Conservation (phyloP, 1,284 basidiomycete genomes). For the Gymnopus androsaceus region DNA sequence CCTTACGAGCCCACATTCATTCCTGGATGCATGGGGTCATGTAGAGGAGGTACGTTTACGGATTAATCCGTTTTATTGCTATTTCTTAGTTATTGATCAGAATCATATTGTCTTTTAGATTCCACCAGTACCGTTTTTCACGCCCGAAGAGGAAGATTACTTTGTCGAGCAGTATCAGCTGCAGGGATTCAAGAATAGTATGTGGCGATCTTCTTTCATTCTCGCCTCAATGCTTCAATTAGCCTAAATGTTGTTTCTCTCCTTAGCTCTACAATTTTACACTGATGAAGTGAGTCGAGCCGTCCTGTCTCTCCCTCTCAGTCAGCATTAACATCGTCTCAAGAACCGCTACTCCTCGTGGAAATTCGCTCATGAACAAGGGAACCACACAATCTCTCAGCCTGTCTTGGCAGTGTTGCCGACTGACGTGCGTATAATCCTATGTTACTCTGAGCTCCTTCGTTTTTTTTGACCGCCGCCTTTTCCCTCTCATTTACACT, state of each 20-base stretch:
- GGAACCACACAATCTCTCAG: conserved; percentile 57
- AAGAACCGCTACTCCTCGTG: conserved; percentile 57
- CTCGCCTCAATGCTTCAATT: not conserved
- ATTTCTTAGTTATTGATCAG: not conserved
- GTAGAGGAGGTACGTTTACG: conserved; percentile 39
- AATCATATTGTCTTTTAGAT: conserved; percentile 42
- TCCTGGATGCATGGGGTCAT: conserved; percentile 51
- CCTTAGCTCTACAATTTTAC: conserved; percentile 58
- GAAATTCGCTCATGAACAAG: conserved; percentile 52
- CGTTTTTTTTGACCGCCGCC: not conserved
- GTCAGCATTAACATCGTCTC: not conserved
- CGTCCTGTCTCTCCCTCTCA: not conserved
- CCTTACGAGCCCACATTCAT: conserved; percentile 48
- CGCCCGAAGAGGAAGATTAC: conserved; percentile 62
- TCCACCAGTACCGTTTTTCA: conserved; percentile 59
- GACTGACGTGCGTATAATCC: conserved; percentile 39
- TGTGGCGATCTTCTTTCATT: conserved; percentile 27
- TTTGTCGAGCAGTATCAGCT: conserved; percentile 58
- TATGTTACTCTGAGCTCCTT: not conserved
- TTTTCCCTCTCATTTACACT: too few relatives aligned
- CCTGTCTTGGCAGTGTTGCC: conserved; percentile 62
- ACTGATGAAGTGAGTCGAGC: conserved; percentile 41
- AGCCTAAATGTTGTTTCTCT: conserved; percentile 13
- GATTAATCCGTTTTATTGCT: not conserved
- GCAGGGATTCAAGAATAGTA: conserved; percentile 64